Conservation (phyloP, 805 yeast species). For the Teunomyces kruisii region DNA sequence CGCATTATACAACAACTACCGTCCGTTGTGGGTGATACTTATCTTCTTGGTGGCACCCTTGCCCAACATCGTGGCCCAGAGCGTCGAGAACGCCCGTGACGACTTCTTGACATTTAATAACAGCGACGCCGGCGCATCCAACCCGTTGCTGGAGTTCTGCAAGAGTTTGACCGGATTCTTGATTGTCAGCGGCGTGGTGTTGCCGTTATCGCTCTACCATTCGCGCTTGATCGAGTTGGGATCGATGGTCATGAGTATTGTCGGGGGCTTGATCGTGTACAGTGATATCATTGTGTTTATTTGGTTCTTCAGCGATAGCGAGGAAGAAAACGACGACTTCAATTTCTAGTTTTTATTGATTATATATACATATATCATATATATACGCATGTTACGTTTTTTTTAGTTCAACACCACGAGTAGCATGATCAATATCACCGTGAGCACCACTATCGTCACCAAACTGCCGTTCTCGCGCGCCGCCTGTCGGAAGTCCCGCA, state of each 20-base stretch:
- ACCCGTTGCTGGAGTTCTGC: constrained; percentile 39
- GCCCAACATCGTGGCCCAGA: constrained; percentile 40
- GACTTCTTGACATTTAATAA: constrained; percentile 45
- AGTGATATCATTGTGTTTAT: constrained; percentile 43
- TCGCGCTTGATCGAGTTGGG: constrained; percentile 36
- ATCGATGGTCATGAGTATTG: constrained; percentile 42
- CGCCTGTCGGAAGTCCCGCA: constrained; percentile 31
- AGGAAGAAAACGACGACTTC: constrained; percentile 46
- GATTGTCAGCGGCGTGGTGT: constrained; percentile 44
- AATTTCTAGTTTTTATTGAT: constrained; percentile 27
- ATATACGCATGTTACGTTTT: background rate
- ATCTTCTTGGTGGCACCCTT: constrained; percentile 45
- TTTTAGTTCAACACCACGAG: constrained; percentile 40
- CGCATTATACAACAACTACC: constrained; percentile 44
- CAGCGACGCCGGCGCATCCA: constrained; percentile 36
- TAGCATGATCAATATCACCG: constrained; percentile 38
- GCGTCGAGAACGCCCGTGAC: constrained; percentile 39
- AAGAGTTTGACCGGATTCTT: constrained; percentile 40
- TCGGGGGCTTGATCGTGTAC: constrained; percentile 46
- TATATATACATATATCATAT: background rate
- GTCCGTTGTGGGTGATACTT: constrained; percentile 42
- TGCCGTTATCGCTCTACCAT: constrained; percentile 43
- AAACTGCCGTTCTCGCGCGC: constrained; percentile 44
- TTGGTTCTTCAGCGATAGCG: constrained; percentile 47
- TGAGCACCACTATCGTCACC: constrained; percentile 40